Base-by-base conservation (phyloP, 345 rosid genomes). In the Gossypium thurberi region DNA sequence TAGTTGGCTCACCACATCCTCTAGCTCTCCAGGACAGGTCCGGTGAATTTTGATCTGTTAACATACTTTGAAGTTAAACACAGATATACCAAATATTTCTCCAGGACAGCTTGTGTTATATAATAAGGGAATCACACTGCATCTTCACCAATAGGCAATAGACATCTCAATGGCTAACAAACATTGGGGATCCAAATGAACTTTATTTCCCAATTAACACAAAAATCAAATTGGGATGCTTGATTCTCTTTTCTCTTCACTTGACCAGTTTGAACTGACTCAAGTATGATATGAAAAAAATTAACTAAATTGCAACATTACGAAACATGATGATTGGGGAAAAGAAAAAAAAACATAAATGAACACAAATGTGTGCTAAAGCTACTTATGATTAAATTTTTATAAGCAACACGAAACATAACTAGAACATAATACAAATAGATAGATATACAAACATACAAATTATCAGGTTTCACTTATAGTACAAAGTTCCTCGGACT, bases 1-100 rank as follows among this genome's bases (percentile, higher is more conserved):
- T 72, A 93, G 72, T 51, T 79, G 84, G 72, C 78, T 80, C 76
- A 91, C 87, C 78, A 84, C 87, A 69, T 86, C 94, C 73, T 87
- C 88, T 26, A 91, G 76, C 86, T 88, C 91, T 46, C 92, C 93
- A 0, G 97, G 95, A 48, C 94, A 91, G 20, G 91, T 94, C 80
- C 82, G 76, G 43, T 86, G 97, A 80, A 90, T 83, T 78, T 91
- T 94, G 73, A 91, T 84, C 98, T 94, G 79, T 78, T 75, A 66
- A 72, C 52, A 6, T 46, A 57, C 13, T 23, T 43, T n/a, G 0
- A 47, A 59, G 11, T 15, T 46, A 23, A 56, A 42, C 9, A 55
- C 7, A 42, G 17, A 13, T 2, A n/a, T 25, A 26, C 48, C 26
- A 52, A 26, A 68, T 50, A 28, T 15, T 68, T 9, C 53, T 6